Percentiles rank a stretch among this genome's conserved stretches.
Conservation (phyloP, 1,139 yeast genomes). For the Candida sojae region DNA sequence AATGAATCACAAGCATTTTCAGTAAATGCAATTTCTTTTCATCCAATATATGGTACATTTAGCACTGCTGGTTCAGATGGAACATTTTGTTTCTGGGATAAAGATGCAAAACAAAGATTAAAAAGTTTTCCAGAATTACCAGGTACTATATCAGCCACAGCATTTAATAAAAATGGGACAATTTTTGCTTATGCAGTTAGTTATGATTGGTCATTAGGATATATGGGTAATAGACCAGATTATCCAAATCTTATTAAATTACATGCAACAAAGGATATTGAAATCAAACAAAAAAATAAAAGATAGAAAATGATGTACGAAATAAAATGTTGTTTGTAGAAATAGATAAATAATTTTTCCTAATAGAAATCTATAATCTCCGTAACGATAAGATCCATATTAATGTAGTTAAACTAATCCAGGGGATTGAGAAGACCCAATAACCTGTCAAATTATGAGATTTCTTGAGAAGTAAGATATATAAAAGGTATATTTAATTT, state of each 20-base stretch:
- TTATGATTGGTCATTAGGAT: slow-evolving; percentile 95
- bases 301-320: slow-evolving; percentile 14
- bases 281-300: slow-evolving; percentile 77
- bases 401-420: no score
- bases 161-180: slow-evolving; percentile 80
- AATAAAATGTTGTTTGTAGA: background rate
- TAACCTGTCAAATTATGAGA: no score
- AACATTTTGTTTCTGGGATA: slow-evolving; percentile 94
- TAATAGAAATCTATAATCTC: no score
- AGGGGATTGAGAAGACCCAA: no score
- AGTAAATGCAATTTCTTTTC: slow-evolving; percentile 80
- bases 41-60: slow-evolving; percentile 88
- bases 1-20: slow-evolving; percentile 65
- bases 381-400: no score
- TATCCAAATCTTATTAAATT: slow-evolving; percentile 76
- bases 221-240: slow-evolving; percentile 73
- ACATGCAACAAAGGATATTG: slow-evolving; percentile 85
- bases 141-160: slow-evolving; percentile 73
- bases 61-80: slow-evolving; percentile 97
- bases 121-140: slow-evolving; percentile 77
- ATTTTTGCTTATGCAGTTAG: slow-evolving; percentile 91
- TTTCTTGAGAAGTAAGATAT: no score
- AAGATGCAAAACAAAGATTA: slow-evolving; percentile 85
- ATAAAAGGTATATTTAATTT: no score
- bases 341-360: background rate